Evolutionary conservation across 305 asterid genomes (phyloP).

Genomic region (Solanum hybrid): DNA sequence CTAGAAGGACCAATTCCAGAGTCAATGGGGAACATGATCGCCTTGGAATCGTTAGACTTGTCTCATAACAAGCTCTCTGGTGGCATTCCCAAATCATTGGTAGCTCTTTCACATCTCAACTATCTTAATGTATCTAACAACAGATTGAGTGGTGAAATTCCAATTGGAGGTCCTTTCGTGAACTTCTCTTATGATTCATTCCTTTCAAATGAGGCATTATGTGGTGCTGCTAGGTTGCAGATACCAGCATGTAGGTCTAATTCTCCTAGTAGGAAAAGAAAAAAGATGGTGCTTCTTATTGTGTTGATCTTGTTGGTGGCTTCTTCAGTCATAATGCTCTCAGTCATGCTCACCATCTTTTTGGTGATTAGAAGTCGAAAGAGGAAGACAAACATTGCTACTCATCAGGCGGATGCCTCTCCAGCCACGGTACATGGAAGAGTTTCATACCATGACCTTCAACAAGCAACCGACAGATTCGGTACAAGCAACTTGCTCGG

Average conservation of each 20-base stretch:
- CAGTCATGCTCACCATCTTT: constrained; percentile 1
- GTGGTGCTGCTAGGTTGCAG: constrained; percentile 24
- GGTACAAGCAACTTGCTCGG: constrained; percentile 24
- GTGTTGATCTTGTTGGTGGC: constrained; percentile 14
- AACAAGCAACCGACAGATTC: constrained; percentile 21
- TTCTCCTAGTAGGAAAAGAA: background rate
- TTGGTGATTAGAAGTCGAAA: constrained; percentile 8
- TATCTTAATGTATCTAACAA: constrained; percentile 29
- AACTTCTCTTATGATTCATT: constrained; percentile 33
- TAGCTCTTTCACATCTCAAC: constrained; percentile 13
- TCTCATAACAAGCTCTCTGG: constrained; percentile 27
- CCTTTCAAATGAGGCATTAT: constrained; percentile 23
- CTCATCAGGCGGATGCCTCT: background rate
- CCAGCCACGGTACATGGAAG: constrained; percentile 12
- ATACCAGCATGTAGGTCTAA: constrained; percentile 21
- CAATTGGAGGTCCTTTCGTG: constrained; percentile 29
- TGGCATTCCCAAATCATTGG: constrained; percentile 14
- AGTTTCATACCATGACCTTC: constrained; percentile 24
- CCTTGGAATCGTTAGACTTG: constrained; percentile 23
- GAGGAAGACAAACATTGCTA: background rate
- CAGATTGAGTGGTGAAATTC: constrained; percentile 28
- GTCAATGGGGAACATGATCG: constrained; percentile 10
- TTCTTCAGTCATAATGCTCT: constrained; percentile 4
- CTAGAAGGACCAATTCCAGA: constrained; percentile 29
- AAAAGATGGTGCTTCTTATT: constrained; percentile 7